phyloP scores from a whole-genome alignment of 805 yeast species.

The Metschnikowia similis region DNA sequence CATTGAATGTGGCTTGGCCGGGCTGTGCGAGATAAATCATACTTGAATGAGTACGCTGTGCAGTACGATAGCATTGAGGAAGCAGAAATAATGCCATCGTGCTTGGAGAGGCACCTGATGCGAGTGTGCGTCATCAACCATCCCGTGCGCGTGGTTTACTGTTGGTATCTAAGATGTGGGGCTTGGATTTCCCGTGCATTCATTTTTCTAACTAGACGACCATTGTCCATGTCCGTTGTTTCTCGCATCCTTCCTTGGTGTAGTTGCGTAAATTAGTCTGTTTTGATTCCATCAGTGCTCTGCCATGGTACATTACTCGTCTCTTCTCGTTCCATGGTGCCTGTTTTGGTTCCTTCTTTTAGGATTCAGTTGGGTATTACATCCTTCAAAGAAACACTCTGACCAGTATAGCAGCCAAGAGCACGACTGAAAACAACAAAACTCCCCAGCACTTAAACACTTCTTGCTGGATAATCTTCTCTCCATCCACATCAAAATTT shows the following conservation, averaged over 20 bases:
- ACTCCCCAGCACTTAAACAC: conserved; percentile 10
- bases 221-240: neutral
- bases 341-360: too few species aligned
- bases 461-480: conserved; percentile 19
- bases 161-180: neutral
- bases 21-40: neutral
- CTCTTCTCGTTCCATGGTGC: too few species aligned
- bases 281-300: too few species aligned
- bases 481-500: conserved; percentile 34
- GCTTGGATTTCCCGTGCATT: neutral
- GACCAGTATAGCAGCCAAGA: conserved; percentile 7
- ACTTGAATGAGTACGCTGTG: neutral
- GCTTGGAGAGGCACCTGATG: neutral
- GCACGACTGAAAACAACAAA: conserved; percentile 6
- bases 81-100: neutral
- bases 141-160: neutral
- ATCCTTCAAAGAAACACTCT: neutral
- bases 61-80: neutral
- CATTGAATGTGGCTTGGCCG: neutral
- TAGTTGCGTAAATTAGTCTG: too few species aligned
- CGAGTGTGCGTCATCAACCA: neutral
- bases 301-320: too few species aligned
- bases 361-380: neutral
- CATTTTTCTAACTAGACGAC: neutral
- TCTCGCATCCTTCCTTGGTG: neutral